A percentile compares a stretch with the other conserved stretches of the same genome.
Evolutionary conservation across 495 filamentous ascomycete species (phyloP).

Genomic region (Bathelium albidoporum): DNA sequence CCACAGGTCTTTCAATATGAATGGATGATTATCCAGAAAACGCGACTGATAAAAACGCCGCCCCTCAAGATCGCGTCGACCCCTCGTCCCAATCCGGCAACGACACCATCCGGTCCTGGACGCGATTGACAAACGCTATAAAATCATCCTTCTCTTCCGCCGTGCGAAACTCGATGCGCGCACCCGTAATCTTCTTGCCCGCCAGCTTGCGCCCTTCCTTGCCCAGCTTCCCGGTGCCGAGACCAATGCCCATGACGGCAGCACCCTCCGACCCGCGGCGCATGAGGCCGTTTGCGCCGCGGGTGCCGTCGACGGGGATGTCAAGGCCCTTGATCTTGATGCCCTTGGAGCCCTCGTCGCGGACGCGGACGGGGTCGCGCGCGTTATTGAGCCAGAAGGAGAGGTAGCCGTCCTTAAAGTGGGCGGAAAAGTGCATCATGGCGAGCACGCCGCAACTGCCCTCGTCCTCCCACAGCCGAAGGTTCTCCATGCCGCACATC

Average conservation of each 20-base stretch:
- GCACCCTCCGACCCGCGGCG: background rate
- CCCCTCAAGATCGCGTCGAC: background rate
- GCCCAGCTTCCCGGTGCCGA: constrained; percentile 4
- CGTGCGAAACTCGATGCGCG: constrained; percentile 27
- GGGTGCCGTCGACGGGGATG: constrained; percentile 20
- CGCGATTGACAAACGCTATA: constrained; percentile 19
- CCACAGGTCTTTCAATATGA: too few species aligned
- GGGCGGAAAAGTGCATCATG: constrained; percentile 29
- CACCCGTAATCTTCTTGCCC: constrained; percentile 19
- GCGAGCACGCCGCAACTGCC: constrained; percentile 25
- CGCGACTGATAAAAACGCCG: too few species aligned
- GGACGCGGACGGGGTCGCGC: constrained; percentile 23
- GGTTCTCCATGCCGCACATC: constrained; percentile 34
- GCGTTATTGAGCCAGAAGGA: constrained; percentile 27
- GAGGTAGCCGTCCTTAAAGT: constrained; percentile 30
- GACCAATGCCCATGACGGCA: background rate
- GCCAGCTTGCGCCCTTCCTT: background rate
- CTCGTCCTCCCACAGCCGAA: constrained; percentile 33
- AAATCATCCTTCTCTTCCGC: constrained; percentile 28
- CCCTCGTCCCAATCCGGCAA: constrained; percentile 20
- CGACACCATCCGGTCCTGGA: constrained; percentile 21
- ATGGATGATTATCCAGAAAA: too few species aligned
- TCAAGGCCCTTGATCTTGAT: constrained; percentile 30
- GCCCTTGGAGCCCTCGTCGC: constrained; percentile 23
- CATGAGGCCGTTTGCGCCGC: background rate